Conservation (phyloP, 192 early-diverging fungal genomes). For the Obelidium mucronatum region DNA sequence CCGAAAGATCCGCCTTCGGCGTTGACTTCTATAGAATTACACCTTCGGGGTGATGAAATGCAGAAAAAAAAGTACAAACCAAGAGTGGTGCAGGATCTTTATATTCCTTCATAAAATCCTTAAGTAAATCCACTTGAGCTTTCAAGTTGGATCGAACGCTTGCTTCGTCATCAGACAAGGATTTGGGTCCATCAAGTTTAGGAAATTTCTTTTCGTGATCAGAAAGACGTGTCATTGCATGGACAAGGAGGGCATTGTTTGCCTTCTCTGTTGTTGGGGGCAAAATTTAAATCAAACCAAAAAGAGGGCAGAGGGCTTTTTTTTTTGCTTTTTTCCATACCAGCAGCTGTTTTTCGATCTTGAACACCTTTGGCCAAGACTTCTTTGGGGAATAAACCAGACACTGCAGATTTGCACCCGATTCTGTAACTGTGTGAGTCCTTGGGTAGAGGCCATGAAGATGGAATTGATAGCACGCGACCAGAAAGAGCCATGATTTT, state of each 20-base stretch:
- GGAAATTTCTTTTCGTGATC: too few species aligned
- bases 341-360: neutral
- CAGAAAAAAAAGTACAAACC: neutral
- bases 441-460: constrained; percentile 54
- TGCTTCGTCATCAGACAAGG: too few species aligned
- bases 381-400: constrained; percentile 36
- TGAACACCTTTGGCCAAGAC: neutral
- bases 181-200: too few species aligned
- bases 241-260: constrained; percentile 12
- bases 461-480: constrained; percentile 69
- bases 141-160: constrained; percentile 74
- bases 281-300: neutral
- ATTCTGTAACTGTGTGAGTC: constrained; percentile 79
- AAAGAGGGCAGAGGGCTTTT: neutral
- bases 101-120: constrained; percentile 64
- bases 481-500: constrained; percentile 77
- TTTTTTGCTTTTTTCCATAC: neutral
- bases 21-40: constrained; percentile 78
- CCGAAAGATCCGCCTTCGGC: too few species aligned
- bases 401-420: constrained; percentile 66
- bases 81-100: constrained; percentile 71
- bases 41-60: too few species aligned
- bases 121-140: constrained; percentile 72
- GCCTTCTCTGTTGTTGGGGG: neutral
- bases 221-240: constrained; percentile 12